Percentiles rank a stretch among this genome's conserved stretches.
Conservation (phyloP, 768 basidiomycete species). For the Psilocybe sp. region DNA sequence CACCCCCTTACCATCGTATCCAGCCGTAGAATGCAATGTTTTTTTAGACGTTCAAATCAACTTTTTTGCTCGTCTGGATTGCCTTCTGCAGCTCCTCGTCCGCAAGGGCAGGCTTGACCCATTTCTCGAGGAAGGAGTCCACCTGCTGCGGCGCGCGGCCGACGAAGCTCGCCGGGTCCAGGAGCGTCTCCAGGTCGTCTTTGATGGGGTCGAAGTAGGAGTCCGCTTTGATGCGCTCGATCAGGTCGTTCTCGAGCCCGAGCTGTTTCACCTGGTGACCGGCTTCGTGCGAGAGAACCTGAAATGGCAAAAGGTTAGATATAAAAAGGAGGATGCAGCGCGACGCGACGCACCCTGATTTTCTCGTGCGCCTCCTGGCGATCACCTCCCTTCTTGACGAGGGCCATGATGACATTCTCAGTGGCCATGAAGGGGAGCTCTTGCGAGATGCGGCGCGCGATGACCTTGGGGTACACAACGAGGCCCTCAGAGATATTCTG, state of each 20-base stretch:
- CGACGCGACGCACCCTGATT: conserved; percentile 60
- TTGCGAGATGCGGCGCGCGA: conserved; percentile 85
- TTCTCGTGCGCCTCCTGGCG: conserved; percentile 97
- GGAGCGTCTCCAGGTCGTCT: conserved; percentile 67
- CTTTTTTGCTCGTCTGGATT: conserved; percentile 47
- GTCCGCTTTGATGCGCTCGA: conserved; percentile 78
- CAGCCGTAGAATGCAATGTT: no score
- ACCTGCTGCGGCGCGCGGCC: conserved; percentile 96
- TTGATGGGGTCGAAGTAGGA: conserved; percentile 91
- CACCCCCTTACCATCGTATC: no score
- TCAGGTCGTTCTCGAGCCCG: conserved; percentile 93
- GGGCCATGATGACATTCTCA: conserved; percentile 98
- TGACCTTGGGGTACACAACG: conserved; percentile 99
- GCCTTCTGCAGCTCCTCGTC: conserved; percentile 53
- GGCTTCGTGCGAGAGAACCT: conserved; percentile 94
- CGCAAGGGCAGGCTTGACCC: conserved; percentile 83
- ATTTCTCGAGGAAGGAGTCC: conserved; percentile 80
- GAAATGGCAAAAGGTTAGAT: background rate
- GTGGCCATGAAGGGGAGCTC: conserved; percentile 99
- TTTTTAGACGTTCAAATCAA: conserved; percentile 61
- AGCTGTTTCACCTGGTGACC: conserved; percentile 92
- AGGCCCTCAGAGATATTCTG: conserved; percentile 97
- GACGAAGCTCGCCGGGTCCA: conserved; percentile 87
- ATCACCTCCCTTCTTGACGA: conserved; percentile 93
- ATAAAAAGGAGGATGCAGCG: conserved; percentile 4